Conservation (phyloP, 2,329 filamentous ascomycete genomes). For the Aspergillus glaucus region DNA sequence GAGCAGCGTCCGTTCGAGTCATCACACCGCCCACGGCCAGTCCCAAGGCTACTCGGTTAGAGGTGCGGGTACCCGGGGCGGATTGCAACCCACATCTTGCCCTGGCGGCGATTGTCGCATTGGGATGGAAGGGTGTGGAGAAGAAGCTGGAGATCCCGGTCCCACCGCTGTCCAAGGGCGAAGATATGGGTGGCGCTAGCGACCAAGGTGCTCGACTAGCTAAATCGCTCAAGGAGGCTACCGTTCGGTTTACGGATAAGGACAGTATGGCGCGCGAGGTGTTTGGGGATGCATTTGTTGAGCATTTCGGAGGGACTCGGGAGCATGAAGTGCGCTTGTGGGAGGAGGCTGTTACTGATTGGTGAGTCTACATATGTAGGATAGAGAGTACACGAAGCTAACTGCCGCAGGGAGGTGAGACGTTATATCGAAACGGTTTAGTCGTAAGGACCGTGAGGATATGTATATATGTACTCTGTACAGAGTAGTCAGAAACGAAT, state of each 20-base stretch:
- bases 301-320: conserved; percentile 87
- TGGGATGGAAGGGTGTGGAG: conserved; percentile 87
- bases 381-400: background rate
- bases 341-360: conserved; percentile 96
- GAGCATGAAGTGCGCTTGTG: conserved; percentile 86
- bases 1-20: conserved; percentile 81
- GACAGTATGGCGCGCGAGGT: conserved; percentile 88
- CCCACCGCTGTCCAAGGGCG: conserved; percentile 76
- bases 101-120: conserved; percentile 74
- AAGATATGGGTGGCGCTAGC: conserved; percentile 65
- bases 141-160: conserved; percentile 80
- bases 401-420: conserved; percentile 59
- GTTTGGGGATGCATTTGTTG: conserved; percentile 90
- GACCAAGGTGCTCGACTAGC: conserved; percentile 75
- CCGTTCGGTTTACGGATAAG: conserved; percentile 65
- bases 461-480: background rate
- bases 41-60: conserved; percentile 80
- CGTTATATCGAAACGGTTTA: conserved; percentile 73
- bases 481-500: background rate
- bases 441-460: background rate
- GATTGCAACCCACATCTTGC: conserved; percentile 87
- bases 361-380: conserved; percentile 39
- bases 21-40: conserved; percentile 84
- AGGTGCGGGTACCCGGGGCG: conserved; percentile 88
- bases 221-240: conserved; percentile 80